Evolutionary conservation across 306 rosid genomes (phyloP).

Genomic region (Cucurbita argyrosperma): DNA sequence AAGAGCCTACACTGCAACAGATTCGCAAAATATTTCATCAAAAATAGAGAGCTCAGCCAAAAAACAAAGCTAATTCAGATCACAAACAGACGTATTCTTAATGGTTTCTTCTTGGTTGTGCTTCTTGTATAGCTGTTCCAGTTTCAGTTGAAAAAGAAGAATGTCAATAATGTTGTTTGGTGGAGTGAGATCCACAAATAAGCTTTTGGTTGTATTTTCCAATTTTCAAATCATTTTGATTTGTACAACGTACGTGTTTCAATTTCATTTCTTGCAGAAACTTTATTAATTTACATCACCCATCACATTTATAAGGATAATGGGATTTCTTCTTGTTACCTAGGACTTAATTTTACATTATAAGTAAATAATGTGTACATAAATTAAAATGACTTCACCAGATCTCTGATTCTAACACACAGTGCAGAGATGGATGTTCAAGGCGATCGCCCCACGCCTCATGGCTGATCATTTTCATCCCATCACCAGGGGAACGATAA

Average conservation of each 20-base stretch:
- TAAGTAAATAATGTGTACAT: not conserved
- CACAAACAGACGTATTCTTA: not conserved
- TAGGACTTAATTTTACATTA: not conserved
- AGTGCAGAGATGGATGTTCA: not conserved
- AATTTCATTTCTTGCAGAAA: constrained; percentile 1
- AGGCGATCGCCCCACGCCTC: not conserved
- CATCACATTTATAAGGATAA: not conserved
- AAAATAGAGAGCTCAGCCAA: not conserved
- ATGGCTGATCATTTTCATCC: not conserved
- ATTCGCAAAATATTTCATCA: not conserved
- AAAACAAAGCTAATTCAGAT: not conserved
- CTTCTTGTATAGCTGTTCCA: constrained; percentile 6
- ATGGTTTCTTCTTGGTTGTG: not conserved
- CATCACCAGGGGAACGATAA: constrained; percentile 2
- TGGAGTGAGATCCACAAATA: not conserved
- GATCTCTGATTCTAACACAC: not conserved
- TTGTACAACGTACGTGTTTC: not conserved
- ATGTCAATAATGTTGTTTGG: constrained; percentile 3
- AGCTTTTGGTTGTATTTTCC: not conserved
- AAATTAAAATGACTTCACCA: not conserved
- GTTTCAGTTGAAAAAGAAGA: not conserved
- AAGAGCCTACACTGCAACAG: not conserved
- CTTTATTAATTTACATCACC: not conserved
- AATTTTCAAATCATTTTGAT: not conserved
- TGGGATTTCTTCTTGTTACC: not conserved